Base-by-base conservation (phyloP, 2,329 filamentous ascomycete genomes). In the Sporothrix euskadiensis region DNA sequence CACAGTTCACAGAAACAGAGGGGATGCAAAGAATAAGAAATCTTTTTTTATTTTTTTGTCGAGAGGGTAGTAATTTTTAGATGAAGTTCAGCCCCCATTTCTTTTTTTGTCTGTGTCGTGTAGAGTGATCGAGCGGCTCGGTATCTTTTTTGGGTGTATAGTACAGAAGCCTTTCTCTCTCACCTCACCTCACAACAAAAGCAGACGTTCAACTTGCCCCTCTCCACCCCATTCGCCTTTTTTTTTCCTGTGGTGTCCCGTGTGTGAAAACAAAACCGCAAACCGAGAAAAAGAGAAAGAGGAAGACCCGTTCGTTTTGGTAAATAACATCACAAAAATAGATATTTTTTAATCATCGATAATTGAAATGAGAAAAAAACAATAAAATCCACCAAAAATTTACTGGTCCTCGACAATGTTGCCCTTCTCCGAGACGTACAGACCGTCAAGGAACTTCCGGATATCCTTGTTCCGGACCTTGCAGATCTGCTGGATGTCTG, bases 401-500 rank as follows among this genome's bases (percentile, higher is more conserved):
- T 56, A 56, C 63, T 88, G 84, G 78, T 90, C 91, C 82, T 94
- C 92, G 80, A 89, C 88, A 82, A 99, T 91, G 91, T 98, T 97
- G 86, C 92, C 92, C 89, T 94, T 92, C 92, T 99, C 96, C 83
- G 94, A 98, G 83, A 99, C 96, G 89, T 99, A 99, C 85, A 99
- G 90, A 91, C 96, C 96, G 88, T 99, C 97, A 90, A 99, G 91
- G 92, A 99, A 99, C 93, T 98, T 98, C 88, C 97, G 94, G 89
- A 99, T 99, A 97, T 99, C 96, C 94, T 99, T 99, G 93, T 99
- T 99, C 86, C 94, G 91, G 86, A 99, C 96, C 87, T 91, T 91
- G 94, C 96, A 99, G 87, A 96, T 94, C 88, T 99, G 96, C 90
- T 99, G 96, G 85, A 99, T 98, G 85, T 99, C 96, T 86, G 96